phyloP scores from a whole-genome alignment of 2,329 filamentous ascomycete genomes.

The Periconia sp. region DNA sequence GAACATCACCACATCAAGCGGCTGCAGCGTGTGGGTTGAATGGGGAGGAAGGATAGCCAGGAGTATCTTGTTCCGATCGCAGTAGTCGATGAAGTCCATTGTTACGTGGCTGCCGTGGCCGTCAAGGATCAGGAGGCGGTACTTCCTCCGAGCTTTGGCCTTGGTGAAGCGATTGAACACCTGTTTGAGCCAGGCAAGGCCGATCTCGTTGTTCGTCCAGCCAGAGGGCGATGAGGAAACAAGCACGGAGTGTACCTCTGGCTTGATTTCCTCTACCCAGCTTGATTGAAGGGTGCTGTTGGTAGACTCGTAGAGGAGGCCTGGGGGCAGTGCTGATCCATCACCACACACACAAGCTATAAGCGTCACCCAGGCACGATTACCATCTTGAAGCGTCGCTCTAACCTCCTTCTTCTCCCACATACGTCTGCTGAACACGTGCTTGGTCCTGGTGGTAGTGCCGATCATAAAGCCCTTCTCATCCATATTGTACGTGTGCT shows the following conservation, averaged over 20 bases:
- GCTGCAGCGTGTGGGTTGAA: constrained; percentile 8
- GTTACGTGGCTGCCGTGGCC: no score
- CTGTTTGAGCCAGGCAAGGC: neutral
- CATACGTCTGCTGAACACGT: no score
- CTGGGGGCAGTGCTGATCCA: constrained; percentile 6
- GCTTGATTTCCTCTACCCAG: constrained; percentile 7
- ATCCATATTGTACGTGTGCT: no score
- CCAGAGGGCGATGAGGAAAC: constrained; percentile 1
- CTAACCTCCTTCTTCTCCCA: no score
- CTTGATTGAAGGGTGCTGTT: constrained; percentile 2
- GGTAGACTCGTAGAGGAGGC: constrained; percentile 11
- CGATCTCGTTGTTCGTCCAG: constrained; percentile 1
- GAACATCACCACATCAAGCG: constrained; percentile 4
- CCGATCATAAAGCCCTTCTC: no score
- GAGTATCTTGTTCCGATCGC: constrained; percentile 13
- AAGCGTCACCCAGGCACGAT: constrained; percentile 6
- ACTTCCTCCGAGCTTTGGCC: no score
- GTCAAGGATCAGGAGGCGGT: no score
- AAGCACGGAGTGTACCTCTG: neutral
- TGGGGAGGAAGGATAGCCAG: constrained; percentile 8
- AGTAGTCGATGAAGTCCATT: no score
- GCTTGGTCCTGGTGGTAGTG: no score
- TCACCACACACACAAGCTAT: constrained; percentile 9
- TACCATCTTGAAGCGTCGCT: constrained; percentile 3
- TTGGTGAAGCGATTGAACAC: no score